Evolutionary conservation across 768 basidiomycete genomes (phyloP).

Genomic region (Paxillus involutus): DNA sequence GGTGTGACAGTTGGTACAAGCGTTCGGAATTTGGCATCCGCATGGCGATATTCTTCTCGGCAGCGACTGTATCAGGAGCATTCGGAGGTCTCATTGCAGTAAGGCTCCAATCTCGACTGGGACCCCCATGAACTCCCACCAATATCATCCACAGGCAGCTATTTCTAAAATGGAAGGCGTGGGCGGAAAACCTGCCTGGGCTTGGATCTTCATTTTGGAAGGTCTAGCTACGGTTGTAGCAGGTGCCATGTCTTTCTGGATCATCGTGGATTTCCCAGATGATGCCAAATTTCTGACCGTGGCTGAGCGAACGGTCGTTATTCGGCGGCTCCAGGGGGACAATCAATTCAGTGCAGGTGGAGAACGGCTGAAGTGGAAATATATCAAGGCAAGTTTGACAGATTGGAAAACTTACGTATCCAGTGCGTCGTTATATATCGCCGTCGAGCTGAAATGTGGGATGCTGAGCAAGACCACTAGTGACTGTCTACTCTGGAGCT

Average conservation of each 20-base stretch:
- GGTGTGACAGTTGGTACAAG: constrained; percentile 50
- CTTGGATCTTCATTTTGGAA: constrained; percentile 80
- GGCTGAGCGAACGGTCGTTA: constrained; percentile 62
- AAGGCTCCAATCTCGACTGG: constrained; percentile 6
- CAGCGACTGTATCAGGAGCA: constrained; percentile 80
- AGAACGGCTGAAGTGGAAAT: constrained; percentile 56
- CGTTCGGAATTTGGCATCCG: constrained; percentile 73
- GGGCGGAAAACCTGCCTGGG: constrained; percentile 62
- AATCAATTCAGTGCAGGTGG: constrained; percentile 74
- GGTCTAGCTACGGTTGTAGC: constrained; percentile 70
- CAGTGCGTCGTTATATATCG: constrained; percentile 9
- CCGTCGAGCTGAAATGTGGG: neutral
- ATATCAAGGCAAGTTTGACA: constrained; percentile 55
- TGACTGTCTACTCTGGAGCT: constrained; percentile 53
- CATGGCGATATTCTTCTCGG: constrained; percentile 70
- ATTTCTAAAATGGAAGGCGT: constrained; percentile 74
- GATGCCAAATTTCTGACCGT: constrained; percentile 77
- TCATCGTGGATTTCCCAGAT: constrained; percentile 83
- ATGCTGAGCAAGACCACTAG: constrained; percentile 29
- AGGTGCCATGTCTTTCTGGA: constrained; percentile 65
- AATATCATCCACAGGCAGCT: constrained; percentile 36
- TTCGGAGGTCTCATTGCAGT: constrained; percentile 78
- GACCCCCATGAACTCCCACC: neutral
- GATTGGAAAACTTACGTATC: constrained; percentile 75
- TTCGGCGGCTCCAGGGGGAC: constrained; percentile 64